Percentiles rank a stretch among this genome's conserved stretches.
Conservation (phyloP, 768 basidiomycete species). For the Paxillus involutus region DNA sequence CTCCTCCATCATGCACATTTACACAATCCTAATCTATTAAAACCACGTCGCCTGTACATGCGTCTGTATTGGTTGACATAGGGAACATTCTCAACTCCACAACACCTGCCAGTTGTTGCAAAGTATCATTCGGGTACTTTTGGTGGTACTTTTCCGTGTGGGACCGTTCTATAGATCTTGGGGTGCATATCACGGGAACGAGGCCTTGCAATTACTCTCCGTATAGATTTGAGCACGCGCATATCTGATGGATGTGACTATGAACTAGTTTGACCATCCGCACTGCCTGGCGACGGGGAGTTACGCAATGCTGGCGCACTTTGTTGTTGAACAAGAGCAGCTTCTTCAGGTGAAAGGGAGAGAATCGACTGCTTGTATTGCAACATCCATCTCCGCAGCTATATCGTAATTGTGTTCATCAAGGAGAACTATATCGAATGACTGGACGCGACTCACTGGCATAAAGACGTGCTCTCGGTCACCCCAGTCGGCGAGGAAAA, state of each 20-base stretch:
- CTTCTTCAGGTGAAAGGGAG: slow-evolving; percentile 58
- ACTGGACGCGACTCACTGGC: slow-evolving; percentile 45
- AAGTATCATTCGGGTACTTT: too few species aligned
- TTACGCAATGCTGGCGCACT: neutral
- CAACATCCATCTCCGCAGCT: slow-evolving; percentile 62
- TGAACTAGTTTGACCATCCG: neutral
- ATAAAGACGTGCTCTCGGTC: slow-evolving; percentile 72
- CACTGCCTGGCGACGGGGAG: slow-evolving; percentile 1
- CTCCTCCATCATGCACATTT: too few species aligned
- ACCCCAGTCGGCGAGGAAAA: slow-evolving; percentile 68
- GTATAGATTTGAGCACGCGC: too few species aligned
- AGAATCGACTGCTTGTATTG: slow-evolving; percentile 52
- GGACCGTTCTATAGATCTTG: too few species aligned
- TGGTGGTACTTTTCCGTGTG: too few species aligned
- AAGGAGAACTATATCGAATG: neutral
- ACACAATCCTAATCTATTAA: too few species aligned
- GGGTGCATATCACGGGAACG: too few species aligned
- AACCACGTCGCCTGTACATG: too few species aligned
- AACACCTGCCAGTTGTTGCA: too few species aligned
- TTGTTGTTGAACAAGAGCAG: slow-evolving; percentile 20
- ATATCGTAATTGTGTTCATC: neutral
- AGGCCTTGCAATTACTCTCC: too few species aligned
- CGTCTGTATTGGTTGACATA: too few species aligned
- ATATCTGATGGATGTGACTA: neutral
- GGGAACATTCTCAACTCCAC: too few species aligned